phyloP scores from a whole-genome alignment of 805 yeast species.

The Spathaspora hagerdaliae region DNA sequence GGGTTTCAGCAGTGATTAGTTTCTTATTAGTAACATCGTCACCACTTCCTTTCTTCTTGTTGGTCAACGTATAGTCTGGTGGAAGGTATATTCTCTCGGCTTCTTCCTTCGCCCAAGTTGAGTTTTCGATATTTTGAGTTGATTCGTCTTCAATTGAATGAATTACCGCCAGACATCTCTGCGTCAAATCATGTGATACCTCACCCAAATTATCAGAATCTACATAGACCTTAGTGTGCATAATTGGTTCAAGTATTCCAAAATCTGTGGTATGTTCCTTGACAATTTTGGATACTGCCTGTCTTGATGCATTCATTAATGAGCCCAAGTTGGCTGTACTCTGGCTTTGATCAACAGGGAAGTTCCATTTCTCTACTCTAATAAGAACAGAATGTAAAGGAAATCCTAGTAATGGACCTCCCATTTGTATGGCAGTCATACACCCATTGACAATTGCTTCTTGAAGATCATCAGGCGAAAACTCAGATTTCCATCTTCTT shows the following conservation, averaged over 20 bases:
- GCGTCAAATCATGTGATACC: constrained; percentile 80
- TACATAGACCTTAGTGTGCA: constrained; percentile 68
- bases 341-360: constrained; percentile 50
- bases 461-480: constrained; percentile 45
- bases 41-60: background rate
- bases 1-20: constrained; percentile 73
- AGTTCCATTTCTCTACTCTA: constrained; percentile 46
- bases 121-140: constrained; percentile 29
- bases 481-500: constrained; percentile 47
- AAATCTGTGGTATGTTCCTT: constrained; percentile 25
- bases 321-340: constrained; percentile 32
- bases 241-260: constrained; percentile 79
- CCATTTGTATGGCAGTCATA: constrained; percentile 59
- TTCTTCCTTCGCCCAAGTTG: constrained; percentile 48
- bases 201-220: constrained; percentile 72
- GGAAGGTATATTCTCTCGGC: constrained; percentile 70
- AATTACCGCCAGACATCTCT: constrained; percentile 73
- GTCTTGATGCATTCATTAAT: constrained; percentile 41
- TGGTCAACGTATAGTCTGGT: constrained; percentile 59
- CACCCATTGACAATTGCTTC: constrained; percentile 57
- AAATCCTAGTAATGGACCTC: constrained; percentile 57
- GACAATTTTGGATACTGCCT: constrained; percentile 26
- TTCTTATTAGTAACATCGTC: constrained; percentile 40
- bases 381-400: constrained; percentile 61
- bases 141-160: constrained; percentile 65